Conservation (phyloP, 1,284 basidiomycete species). For the Porodaedalea pini region DNA sequence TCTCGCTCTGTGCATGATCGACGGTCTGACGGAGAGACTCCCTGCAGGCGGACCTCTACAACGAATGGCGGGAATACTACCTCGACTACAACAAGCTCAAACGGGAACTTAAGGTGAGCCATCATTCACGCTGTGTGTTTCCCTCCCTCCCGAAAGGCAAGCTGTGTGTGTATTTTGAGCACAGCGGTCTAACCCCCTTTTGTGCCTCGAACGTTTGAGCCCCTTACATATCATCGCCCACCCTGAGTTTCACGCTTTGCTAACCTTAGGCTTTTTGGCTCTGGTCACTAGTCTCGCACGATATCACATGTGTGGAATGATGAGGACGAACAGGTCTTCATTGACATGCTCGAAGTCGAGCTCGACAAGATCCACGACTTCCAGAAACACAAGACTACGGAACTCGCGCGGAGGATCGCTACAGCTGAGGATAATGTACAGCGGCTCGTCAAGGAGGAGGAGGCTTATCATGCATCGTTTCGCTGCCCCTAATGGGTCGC, state of each 20-base stretch:
- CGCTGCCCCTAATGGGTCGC: slow-evolving; percentile 26
- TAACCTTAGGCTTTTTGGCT: not conserved
- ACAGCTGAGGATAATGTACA: slow-evolving; percentile 80
- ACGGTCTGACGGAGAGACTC: slow-evolving; percentile 3
- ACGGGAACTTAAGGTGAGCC: slow-evolving; percentile 77
- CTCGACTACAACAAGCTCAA: slow-evolving; percentile 88
- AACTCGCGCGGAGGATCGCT: slow-evolving; percentile 77
- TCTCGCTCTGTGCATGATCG: slow-evolving; percentile 15
- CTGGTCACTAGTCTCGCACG: slow-evolving; percentile 48
- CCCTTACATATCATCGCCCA: slow-evolving; percentile 5
- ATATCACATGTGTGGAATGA: slow-evolving; percentile 65
- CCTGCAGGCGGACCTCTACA: slow-evolving; percentile 74
- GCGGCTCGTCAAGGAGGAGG: slow-evolving; percentile 66
- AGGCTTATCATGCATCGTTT: slow-evolving; percentile 33
- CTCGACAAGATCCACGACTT: slow-evolving; percentile 96
- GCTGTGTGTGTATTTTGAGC: slow-evolving; percentile 2
- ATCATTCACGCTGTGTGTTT: slow-evolving; percentile 1
- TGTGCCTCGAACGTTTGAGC: slow-evolving; percentile 13
- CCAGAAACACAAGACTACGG: slow-evolving; percentile 88
- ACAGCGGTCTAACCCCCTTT: not conserved
- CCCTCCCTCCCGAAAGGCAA: not conserved
- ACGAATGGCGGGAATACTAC: slow-evolving; percentile 89
- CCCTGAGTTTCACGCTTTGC: not conserved
- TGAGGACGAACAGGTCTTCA: slow-evolving; percentile 80
- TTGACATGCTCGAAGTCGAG: slow-evolving; percentile 76